A percentile compares a stretch with the other conserved stretches of the same genome.
phyloP scores from a whole-genome alignment of 495 filamentous ascomycete species.

The Lophiostoma macrostomum region DNA sequence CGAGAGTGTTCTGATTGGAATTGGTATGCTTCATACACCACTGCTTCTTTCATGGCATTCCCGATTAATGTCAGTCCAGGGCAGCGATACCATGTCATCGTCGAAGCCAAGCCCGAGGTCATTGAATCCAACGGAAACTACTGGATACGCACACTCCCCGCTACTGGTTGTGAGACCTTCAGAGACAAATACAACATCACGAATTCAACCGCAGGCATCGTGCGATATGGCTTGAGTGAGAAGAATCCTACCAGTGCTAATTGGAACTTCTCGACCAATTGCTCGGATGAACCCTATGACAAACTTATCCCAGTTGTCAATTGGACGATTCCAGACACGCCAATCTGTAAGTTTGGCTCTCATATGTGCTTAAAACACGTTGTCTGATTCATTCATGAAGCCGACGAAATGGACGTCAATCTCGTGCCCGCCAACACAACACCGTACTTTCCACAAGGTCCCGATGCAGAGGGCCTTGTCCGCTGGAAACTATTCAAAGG shows the following conservation, averaged over 20 bases:
- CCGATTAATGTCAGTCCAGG: too few species aligned
- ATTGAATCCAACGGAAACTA: slow-evolving; percentile 9
- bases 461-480: too few species aligned
- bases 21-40: too few species aligned
- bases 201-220: slow-evolving; percentile 13
- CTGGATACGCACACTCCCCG: slow-evolving; percentile 15
- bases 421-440: background rate
- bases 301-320: background rate
- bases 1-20: slow-evolving; percentile 10
- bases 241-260: slow-evolving; percentile 12
- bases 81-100: slow-evolving; percentile 40
- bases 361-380: too few species aligned
- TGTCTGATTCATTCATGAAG: too few species aligned
- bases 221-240: background rate
- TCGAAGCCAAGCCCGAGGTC: slow-evolving; percentile 33
- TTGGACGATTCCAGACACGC: background rate
- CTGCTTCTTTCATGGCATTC: too few species aligned
- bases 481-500: slow-evolving; percentile 40
- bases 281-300: slow-evolving; percentile 14
- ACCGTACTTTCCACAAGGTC: background rate
- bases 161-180: background rate
- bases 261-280: slow-evolving; percentile 12
- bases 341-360: background rate
- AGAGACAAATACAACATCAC: background rate
- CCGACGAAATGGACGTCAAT: background rate